A percentile compares a stretch with the other conserved stretches of the same genome.
phyloP scores from a whole-genome alignment of 2,329 filamentous ascomycete genomes.

The Penicillium frequentans region DNA sequence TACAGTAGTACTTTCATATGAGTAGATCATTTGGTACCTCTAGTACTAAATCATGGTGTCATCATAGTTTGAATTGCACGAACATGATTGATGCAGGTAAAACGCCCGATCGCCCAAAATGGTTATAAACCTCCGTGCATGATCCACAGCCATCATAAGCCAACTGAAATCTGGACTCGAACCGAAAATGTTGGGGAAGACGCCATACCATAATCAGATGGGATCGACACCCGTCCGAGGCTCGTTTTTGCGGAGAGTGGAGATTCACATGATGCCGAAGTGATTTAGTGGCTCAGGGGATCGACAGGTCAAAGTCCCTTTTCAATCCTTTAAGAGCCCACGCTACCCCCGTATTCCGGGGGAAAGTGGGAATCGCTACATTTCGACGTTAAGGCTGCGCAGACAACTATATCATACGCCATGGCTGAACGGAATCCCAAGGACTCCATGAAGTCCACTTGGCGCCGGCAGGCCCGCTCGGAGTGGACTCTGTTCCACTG shows the following conservation, averaged over 20 bases:
- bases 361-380: not conserved
- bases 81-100: not conserved
- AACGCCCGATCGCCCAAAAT: not conserved
- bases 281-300: slow-evolving; percentile 10
- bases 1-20: not conserved
- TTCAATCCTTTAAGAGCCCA: slow-evolving; percentile 14
- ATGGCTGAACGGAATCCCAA: slow-evolving; percentile 23
- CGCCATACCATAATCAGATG: slow-evolving; percentile 3
- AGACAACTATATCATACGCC: not conserved
- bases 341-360: not conserved
- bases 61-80: not conserved
- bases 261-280: slow-evolving; percentile 23
- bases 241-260: slow-evolving; percentile 16
- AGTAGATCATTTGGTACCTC: not conserved
- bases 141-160: not conserved
- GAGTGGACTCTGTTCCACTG: slow-evolving; percentile 27
- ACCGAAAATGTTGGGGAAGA: slow-evolving; percentile 13
- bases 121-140: slow-evolving; percentile 3
- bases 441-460: slow-evolving; percentile 31
- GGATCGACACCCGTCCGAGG: slow-evolving; percentile 22
- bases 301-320: slow-evolving; percentile 9
- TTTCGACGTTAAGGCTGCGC: not conserved
- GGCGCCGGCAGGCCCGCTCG: slow-evolving; percentile 21
- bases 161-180: not conserved
- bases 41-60: not conserved